Conservation (phyloP, 208 protist genomes). For the Acanthamoeba healyi region DNA sequence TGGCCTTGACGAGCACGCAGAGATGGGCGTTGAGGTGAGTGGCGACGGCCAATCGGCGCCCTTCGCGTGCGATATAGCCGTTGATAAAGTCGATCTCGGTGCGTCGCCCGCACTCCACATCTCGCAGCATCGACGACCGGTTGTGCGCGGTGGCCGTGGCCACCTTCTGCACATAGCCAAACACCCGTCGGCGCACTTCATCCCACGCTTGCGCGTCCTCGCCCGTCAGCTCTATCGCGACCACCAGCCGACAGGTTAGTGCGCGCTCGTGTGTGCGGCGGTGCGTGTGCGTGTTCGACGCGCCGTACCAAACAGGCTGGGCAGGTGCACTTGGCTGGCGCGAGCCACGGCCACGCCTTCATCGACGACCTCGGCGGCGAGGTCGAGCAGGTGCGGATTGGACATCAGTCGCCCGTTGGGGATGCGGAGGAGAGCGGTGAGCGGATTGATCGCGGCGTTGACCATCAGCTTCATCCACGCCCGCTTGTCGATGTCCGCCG, state of each 20-base stretch:
- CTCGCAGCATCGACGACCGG: constrained; percentile 24
- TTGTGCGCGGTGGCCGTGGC: neutral
- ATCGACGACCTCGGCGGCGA: neutral
- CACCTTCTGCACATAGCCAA: neutral
- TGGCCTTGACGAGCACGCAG: neutral
- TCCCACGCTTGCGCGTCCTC: neutral
- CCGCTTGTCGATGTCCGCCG: neutral
- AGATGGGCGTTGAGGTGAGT: neutral
- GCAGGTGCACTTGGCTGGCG: neutral
- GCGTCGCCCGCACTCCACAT: neutral
- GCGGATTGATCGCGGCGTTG: constrained; percentile 24
- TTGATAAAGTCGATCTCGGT: constrained; percentile 34
- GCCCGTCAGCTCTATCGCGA: no score
- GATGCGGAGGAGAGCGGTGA: neutral
- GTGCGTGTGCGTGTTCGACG: no score
- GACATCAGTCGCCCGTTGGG: neutral
- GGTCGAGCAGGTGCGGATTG: neutral
- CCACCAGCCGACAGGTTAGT: no score
- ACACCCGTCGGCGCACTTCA: neutral
- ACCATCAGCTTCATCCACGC: constrained; percentile 29
- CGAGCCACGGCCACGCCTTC: neutral
- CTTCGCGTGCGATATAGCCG: neutral
- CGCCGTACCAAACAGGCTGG: neutral
- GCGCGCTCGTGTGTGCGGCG: no score
- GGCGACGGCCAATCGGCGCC: neutral